Conservation (phyloP, 257 asterid species). For the Scutellaria galericulata region DNA sequence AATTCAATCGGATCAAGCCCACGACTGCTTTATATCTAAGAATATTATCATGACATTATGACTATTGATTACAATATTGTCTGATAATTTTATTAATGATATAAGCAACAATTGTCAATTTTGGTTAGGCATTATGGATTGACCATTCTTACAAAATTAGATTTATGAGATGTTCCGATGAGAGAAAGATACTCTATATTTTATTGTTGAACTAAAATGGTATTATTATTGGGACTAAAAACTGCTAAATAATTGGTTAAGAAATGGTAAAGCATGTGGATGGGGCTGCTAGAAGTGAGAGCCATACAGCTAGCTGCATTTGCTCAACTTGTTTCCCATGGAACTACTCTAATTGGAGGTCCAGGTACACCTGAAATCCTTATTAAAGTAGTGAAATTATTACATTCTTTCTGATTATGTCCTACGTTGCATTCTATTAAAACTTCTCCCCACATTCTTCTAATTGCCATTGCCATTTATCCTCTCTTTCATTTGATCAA, state of each 20-base stretch:
- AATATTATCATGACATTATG: too few relatives aligned
- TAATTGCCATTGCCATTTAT: too few relatives aligned
- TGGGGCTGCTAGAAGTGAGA: not conserved
- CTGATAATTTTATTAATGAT: too few relatives aligned
- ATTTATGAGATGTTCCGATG: too few relatives aligned
- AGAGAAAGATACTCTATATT: too few relatives aligned
- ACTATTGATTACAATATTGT: too few relatives aligned
- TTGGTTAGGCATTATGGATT: not conserved
- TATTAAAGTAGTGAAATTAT: slow-evolving; percentile 9
- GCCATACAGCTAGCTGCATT: slow-evolving; percentile 28
- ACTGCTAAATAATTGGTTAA: too few relatives aligned
- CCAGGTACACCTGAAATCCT: not conserved
- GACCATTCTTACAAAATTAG: not conserved
- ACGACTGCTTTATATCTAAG: not conserved
- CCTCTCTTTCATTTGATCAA: too few relatives aligned
- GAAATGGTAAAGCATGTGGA: slow-evolving; percentile 13
- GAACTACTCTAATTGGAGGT: slow-evolving; percentile 33
- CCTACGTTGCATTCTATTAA: not conserved
- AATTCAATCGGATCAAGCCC: not conserved
- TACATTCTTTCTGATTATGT: not conserved
- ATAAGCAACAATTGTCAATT: too few relatives aligned
- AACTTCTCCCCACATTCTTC: too few relatives aligned
- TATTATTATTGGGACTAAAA: too few relatives aligned
- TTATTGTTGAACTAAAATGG: too few relatives aligned
- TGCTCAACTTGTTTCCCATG: slow-evolving; percentile 37